Evolutionary conservation across 345 rosid genomes (phyloP).

Genomic region (Brassica nigra): DNA sequence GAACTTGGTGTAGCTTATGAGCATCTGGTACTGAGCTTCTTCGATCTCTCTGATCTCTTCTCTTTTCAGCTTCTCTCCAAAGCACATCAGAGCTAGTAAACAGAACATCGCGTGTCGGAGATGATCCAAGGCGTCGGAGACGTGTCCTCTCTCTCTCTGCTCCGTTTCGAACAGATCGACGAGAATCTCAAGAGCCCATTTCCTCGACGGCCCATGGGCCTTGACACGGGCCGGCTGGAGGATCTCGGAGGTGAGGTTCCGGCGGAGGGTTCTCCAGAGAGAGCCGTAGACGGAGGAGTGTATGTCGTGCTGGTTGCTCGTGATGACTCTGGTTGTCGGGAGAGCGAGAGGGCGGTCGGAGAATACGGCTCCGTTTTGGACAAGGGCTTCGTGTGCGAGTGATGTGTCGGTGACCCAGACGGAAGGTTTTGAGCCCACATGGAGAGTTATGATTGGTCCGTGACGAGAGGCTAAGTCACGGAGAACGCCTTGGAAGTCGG

Average conservation of each 20-base stretch:
- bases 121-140: conserved; percentile 27
- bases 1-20: conserved; percentile 38
- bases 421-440: conserved; percentile 40
- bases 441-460: conserved; percentile 51
- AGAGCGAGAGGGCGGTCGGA: conserved; percentile 49
- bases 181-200: conserved; percentile 49
- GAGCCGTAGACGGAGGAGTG: conserved; percentile 49
- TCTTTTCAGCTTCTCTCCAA: conserved; percentile 37
- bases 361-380: conserved; percentile 49
- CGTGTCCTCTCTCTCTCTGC: conserved; percentile 33
- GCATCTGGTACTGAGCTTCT: conserved; percentile 35
- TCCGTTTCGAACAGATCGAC: conserved; percentile 26
- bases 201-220: conserved; percentile 44
- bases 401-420: conserved; percentile 47
- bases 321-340: conserved; percentile 25
- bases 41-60: conserved; percentile 44
- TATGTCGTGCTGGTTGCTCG: conserved; percentile 44
- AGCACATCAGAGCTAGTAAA: conserved; percentile 42
- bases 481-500: conserved; percentile 39
- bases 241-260: conserved; percentile 52
- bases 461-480: conserved; percentile 39
- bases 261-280: conserved; percentile 50
- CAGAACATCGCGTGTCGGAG: conserved; percentile 46
- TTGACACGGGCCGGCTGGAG: conserved; percentile 46
- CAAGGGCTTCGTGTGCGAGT: conserved; percentile 49